These are phyloP conservation scores for Bombardia bombarda DNA, from an alignment of 495 filamentous ascomycete species.

Conservation along the genomic window DNA sequence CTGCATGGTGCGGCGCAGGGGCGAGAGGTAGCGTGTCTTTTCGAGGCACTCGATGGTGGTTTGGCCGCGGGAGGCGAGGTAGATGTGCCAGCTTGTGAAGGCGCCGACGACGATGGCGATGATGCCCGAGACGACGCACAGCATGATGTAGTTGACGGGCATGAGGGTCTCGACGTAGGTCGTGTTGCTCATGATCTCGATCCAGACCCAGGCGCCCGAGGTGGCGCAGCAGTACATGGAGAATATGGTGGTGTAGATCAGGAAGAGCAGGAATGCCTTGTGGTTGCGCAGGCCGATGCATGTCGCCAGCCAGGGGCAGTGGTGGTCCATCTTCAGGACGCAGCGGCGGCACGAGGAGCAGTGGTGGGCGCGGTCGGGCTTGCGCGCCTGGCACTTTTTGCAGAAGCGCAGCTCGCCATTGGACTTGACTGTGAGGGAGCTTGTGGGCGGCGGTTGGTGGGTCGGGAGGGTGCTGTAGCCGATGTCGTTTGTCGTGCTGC, in stretches of 20 bases:
- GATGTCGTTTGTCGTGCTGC: constrained; percentile 47
- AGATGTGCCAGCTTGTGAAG: constrained; percentile 90
- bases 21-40: constrained; percentile 84
- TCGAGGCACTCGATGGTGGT: constrained; percentile 96
- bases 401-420: constrained; percentile 81
- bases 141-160: constrained; percentile 84
- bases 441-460: constrained; percentile 40
- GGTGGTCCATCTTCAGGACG: constrained; percentile 98
- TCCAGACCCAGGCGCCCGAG: constrained; percentile 69
- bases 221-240: constrained; percentile 73
- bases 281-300: constrained; percentile 93
- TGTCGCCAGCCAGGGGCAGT: constrained; percentile 96
- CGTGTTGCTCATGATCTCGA: constrained; percentile 62
- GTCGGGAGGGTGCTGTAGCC: constrained; percentile 47
- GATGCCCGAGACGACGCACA: constrained; percentile 80
- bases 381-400: constrained; percentile 91
- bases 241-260: constrained; percentile 84
- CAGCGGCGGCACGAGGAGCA: constrained; percentile 89
- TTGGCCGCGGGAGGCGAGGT: constrained; percentile 64
- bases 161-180: constrained; percentile 57
- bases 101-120: constrained; percentile 82
- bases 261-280: constrained; percentile 89
- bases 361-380: constrained; percentile 95
- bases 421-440: constrained; percentile 83
- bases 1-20: constrained; percentile 61